These are phyloP conservation scores for Effrenium voratum DNA, from an alignment of 73 alveolate species.

Conservation along the genomic window DNA sequence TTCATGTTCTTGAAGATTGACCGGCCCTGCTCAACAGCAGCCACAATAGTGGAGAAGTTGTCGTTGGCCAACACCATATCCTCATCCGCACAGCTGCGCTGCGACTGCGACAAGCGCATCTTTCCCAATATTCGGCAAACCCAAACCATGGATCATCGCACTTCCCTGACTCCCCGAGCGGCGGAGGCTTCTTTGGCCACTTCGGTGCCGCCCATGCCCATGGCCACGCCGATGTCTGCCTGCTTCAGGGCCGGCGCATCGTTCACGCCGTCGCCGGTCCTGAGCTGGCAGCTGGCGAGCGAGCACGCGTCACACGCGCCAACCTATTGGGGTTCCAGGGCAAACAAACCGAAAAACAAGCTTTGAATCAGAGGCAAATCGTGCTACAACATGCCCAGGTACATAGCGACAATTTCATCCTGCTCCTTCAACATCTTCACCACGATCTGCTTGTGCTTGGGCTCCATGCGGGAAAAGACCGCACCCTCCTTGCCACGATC, in stretches of 20 bases:
- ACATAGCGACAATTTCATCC: conserved; percentile 74
- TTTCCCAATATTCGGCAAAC: no score
- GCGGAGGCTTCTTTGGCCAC: conserved; percentile 99
- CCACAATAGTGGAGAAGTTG: conserved; percentile 99
- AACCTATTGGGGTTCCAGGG: no score
- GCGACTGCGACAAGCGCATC: neutral
- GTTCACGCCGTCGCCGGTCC: conserved; percentile 99
- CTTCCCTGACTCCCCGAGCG: no score
- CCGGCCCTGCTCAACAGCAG: conserved; percentile 99
- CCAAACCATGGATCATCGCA: no score
- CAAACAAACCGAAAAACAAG: no score
- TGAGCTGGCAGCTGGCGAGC: neutral
- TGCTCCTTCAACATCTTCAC: conserved; percentile 72
- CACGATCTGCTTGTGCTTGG: conserved; percentile 96
- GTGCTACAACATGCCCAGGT: neutral
- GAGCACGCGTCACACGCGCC: no score
- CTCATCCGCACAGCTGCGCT: neutral
- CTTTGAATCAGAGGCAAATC: no score
- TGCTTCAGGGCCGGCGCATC: conserved; percentile 99
- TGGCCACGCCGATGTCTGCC: conserved; percentile 95
- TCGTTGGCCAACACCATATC: conserved; percentile 98
- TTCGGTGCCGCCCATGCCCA: conserved; percentile 99
- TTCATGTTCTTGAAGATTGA: conserved; percentile 99
- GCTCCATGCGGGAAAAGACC: conserved; percentile 98
- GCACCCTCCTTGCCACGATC: conserved; percentile 82